Evolutionary conservation across 345 rosid species (phyloP).

Genomic region (Eutrema heterophyllum): DNA sequence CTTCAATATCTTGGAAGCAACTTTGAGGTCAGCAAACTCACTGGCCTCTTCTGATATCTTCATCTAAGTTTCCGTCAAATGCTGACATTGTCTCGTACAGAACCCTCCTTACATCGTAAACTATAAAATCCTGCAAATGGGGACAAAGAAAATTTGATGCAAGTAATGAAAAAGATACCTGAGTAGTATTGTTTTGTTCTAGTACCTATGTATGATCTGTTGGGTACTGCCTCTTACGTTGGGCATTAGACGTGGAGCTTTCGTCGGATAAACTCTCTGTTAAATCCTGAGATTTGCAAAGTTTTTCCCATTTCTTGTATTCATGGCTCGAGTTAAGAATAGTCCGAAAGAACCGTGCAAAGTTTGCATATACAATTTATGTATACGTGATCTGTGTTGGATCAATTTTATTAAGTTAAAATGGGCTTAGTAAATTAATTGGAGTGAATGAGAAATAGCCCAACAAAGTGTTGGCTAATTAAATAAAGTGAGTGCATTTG

Average conservation of each 20-base stretch:
- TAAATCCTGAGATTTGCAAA: slow-evolving; percentile 25
- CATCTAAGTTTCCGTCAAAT: slow-evolving; percentile 34
- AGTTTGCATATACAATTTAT: too few species aligned
- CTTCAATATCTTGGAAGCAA: slow-evolving; percentile 63
- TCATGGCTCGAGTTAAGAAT: slow-evolving; percentile 52
- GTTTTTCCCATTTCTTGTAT: slow-evolving; percentile 66
- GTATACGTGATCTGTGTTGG: too few species aligned
- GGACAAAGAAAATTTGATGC: background rate
- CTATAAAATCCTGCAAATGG: slow-evolving; percentile 51
- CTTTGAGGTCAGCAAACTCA: slow-evolving; percentile 33
- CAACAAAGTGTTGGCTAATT: too few species aligned
- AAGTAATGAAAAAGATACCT: background rate
- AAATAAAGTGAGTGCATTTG: too few species aligned
- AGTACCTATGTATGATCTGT: slow-evolving; percentile 81
- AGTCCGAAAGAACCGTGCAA: slow-evolving; percentile 52
- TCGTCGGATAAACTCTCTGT: slow-evolving; percentile 19
- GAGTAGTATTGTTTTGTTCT: background rate
- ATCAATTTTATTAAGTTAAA: too few species aligned
- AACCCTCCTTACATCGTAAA: slow-evolving; percentile 47
- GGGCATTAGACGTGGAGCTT: slow-evolving; percentile 7
- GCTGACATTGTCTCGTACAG: slow-evolving; percentile 44
- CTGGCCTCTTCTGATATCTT: slow-evolving; percentile 35
- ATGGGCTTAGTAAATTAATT: too few species aligned
- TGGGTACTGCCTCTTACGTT: slow-evolving; percentile 42
- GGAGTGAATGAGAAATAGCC: too few species aligned